phyloP scores from a whole-genome alignment of 2,329 filamentous ascomycete species.

The Macroventuria anomochaeta region DNA sequence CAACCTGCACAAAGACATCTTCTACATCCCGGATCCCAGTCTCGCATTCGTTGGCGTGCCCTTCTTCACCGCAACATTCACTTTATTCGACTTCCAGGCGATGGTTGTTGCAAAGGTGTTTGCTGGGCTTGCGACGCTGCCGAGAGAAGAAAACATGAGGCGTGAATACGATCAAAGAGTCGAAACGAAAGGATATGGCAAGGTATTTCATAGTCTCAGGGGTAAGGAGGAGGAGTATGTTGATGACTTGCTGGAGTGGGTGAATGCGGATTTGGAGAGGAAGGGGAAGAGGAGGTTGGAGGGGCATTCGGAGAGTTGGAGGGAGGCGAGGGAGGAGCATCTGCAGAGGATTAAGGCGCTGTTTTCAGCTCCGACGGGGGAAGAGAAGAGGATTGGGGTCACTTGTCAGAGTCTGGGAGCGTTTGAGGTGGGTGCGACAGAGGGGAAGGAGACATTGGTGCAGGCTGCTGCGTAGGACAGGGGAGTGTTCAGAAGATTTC shows the following conservation, averaged over 20 bases:
- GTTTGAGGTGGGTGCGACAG: neutral
- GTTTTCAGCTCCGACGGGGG: slow-evolving; percentile 16
- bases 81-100: slow-evolving; percentile 73
- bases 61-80: slow-evolving; percentile 71
- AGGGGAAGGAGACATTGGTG: neutral
- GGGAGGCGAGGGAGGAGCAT: slow-evolving; percentile 43
- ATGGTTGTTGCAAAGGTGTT: slow-evolving; percentile 65
- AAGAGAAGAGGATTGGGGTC: neutral
- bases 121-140: slow-evolving; percentile 58
- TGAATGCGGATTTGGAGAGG: slow-evolving; percentile 43
- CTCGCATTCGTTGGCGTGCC: slow-evolving; percentile 70
- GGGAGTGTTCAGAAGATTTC: too few relatives aligned
- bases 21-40: slow-evolving; percentile 71
- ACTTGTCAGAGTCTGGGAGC: neutral
- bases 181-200: slow-evolving; percentile 49
- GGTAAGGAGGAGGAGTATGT: slow-evolving; percentile 51
- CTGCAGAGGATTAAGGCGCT: slow-evolving; percentile 43
- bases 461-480: neutral
- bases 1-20: slow-evolving; percentile 74
- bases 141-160: slow-evolving; percentile 53
- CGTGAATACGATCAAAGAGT: slow-evolving; percentile 50
- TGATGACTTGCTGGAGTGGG: slow-evolving; percentile 48
- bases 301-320: slow-evolving; percentile 49
- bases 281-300: slow-evolving; percentile 27
- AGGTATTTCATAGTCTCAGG: slow-evolving; percentile 55